Percentiles rank a stretch among this genome's conserved stretches.
phyloP scores from a whole-genome alignment of 83 land plant species.

The Thuja plicata region DNA sequence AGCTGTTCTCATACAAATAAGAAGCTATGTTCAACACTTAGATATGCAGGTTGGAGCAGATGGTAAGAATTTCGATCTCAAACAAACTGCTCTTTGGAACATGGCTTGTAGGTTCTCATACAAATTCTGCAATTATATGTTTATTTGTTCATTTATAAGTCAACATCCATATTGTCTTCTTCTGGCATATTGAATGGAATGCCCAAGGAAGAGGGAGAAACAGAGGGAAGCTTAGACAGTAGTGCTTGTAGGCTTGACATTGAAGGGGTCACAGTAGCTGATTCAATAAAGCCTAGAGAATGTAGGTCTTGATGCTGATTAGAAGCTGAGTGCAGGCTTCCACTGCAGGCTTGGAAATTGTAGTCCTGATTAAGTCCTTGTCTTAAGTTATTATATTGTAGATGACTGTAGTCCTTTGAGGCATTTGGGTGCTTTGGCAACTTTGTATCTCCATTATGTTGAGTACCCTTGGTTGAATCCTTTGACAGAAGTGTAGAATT shows the following conservation, averaged over 20 bases:
- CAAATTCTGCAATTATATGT: no score
- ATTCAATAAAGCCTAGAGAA: conserved; percentile 24
- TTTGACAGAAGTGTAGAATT: conserved; percentile 22
- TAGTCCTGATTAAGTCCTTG: neutral
- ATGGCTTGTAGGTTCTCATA: no score
- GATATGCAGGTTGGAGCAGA: no score
- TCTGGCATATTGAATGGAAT: no score
- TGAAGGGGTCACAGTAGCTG: conserved; percentile 45
- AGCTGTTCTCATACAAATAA: no score
- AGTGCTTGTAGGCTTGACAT: conserved; percentile 68
- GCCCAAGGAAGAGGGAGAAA: conserved; percentile 20
- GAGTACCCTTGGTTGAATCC: neutral
- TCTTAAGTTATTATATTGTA: neutral
- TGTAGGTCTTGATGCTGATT: conserved; percentile 1
- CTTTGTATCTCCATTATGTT: neutral
- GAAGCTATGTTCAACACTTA: no score
- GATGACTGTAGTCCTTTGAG: conserved; percentile 2
- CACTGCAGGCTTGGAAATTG: neutral
- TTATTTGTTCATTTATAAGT: no score
- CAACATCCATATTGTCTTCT: no score
- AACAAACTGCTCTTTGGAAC: no score
- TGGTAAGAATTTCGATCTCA: no score
- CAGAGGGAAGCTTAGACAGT: conserved; percentile 58
- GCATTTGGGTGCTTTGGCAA: neutral
- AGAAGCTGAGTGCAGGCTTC: neutral